Evolutionary conservation across 2,329 filamentous ascomycete genomes (phyloP), one percentile per base, ranked within the genome.

Genomic region (Aspergillus brunneoviolaceus): DNA sequence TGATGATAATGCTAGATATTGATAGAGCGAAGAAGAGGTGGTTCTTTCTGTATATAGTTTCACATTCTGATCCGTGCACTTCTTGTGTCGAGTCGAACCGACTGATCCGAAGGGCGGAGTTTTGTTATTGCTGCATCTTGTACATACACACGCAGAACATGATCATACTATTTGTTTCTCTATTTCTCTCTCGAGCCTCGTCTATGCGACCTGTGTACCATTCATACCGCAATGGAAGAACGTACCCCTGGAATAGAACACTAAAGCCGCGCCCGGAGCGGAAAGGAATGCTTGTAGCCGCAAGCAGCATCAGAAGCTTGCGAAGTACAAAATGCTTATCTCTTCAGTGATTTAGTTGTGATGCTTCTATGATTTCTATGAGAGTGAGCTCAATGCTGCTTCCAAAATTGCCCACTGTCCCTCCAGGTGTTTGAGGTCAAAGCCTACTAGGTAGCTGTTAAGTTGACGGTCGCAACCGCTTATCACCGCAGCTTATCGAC

Each of bases 1-100:
- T 23, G 56, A 51, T 54, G 55, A 49, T 6, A 19, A 19, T 45
- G 39, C 14, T 19, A 57, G 45, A 29, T 9, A 55, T 49, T 55
- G 39, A 45, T 45, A 45, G 39, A 45, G 39, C 54, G 49, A 61
- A 49, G 60, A 33, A 49, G 31, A 47, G 53, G 54, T 54, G 51
- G 19, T 39, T 25, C 49, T 42, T 47, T 33, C 49, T 55, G 50
- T 54, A 58, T 48, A 55, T 55, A 55, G 39, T 27, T 48, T 48
- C 19, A 10, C 29, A 11, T 31, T 49, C 19, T 29, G 12, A 31
- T 29, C 23, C 27, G 19, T 47, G n/a, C 29, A 11, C n/a, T 23
- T 33, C 16, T 29, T 6, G 19, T 12, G 39, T 45, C 39, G 14
- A 45, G 39, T 45, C 16, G 39, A 9, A 7, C 12, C n/a, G 16